These are phyloP conservation scores for Hericium erinaceus DNA, from an alignment of 768 basidiomycete genomes.

Conservation along the genomic window DNA sequence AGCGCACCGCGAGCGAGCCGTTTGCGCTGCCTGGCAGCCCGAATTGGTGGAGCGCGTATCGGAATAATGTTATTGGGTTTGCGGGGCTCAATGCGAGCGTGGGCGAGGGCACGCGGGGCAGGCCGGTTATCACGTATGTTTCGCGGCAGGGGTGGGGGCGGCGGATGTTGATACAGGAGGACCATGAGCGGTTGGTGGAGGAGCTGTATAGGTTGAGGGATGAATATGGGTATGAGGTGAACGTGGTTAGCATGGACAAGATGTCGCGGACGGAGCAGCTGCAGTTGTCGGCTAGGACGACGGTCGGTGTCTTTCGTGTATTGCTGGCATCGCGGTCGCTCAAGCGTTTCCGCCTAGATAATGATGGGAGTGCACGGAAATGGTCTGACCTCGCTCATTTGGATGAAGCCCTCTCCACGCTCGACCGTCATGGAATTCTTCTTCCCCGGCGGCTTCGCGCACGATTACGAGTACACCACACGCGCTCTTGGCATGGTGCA, in stretches of 20 bases:
- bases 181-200: slow-evolving; percentile 72
- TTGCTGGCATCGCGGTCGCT: not conserved
- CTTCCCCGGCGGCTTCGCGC: slow-evolving; percentile 74
- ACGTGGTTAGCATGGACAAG: slow-evolving; percentile 79
- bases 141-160: slow-evolving; percentile 85
- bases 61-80: slow-evolving; percentile 65
- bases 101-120: slow-evolving; percentile 25
- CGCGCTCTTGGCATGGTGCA: slow-evolving; percentile 78
- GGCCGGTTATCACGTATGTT: slow-evolving; percentile 86
- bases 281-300: slow-evolving; percentile 71
- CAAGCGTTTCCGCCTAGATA: slow-evolving; percentile 42
- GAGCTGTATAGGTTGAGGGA: slow-evolving; percentile 65
- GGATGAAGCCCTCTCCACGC: slow-evolving; percentile 82
- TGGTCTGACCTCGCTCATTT: slow-evolving; percentile 77
- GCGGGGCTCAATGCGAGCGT: slow-evolving; percentile 47
- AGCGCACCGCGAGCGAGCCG: slow-evolving; percentile 67
- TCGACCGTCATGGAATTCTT: slow-evolving; percentile 93
- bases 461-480: slow-evolving; percentile 76
- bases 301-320: slow-evolving; percentile 38
- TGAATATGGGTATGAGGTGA: slow-evolving; percentile 75
- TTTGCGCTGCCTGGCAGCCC: slow-evolving; percentile 66
- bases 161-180: slow-evolving; percentile 64
- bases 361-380: slow-evolving; percentile 95
- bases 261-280: slow-evolving; percentile 77
- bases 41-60: slow-evolving; percentile 79